Base-by-base conservation (phyloP, 2,329 filamentous ascomycete genomes). In the Cladosporium sp. region DNA sequence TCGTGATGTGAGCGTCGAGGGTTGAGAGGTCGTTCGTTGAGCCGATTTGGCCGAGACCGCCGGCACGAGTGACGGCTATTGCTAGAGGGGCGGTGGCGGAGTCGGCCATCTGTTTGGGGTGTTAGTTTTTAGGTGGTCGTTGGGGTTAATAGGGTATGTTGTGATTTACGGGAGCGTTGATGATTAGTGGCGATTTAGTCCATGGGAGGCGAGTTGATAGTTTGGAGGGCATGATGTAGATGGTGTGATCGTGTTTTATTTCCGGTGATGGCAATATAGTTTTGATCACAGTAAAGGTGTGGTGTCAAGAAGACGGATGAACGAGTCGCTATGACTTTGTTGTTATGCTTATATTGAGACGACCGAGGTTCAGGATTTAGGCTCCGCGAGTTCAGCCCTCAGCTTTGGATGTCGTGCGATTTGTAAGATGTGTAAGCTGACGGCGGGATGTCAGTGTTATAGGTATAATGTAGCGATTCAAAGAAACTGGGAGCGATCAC, bases 51-150 rank as follows among this genome's bases (percentile, higher is more conserved):
- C 80, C 81, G 13, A 82, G 73, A 16, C 80, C 81, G 23, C 81
- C 80, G 43, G 85, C 84, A 70, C 77, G 77, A 2, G 85, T 87
- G 16, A 91, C 83, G 48, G 86, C 83, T 30, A 87, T 78, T 2
- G 88, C 87, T 3, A 92, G 82, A 1, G 54, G 32, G 14, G 54
- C 43, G 21, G 39, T 51, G 18, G 62, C 62, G 54, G 56, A 58
- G 62, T 39, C 53, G 5, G 43, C 62, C 62, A 64, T 64, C 62
- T 64, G 61, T 11, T 18, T 21, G 10, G 4, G 11, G 21, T 26
- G 14, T 64, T 64, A 64, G 53, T 58, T 3, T 30, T 36, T 5
- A 25, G 26, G 3, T 32, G 8, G 11, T 21, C 7, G n/a, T 54
- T 14, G 26, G 1, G 26, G 13, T 1, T 57, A 25, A 5, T 3